Base-by-base conservation (phyloP, 371 early-diverging fungal genomes). In the Mucor saturninus region DNA sequence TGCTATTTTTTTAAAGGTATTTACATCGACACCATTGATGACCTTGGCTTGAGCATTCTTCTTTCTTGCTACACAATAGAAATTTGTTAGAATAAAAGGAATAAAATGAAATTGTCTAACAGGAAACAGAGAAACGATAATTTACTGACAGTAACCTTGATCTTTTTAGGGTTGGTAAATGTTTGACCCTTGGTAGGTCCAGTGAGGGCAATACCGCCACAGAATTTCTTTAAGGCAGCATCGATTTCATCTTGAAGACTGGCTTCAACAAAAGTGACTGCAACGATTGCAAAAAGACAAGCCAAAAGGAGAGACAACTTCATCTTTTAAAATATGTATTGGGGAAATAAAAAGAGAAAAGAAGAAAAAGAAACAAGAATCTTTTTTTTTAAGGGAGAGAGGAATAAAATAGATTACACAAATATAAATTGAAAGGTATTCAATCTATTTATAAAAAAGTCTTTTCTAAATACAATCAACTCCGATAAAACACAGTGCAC, bases 111-210 rank as follows among this genome's bases (percentile, higher is more conserved):
- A 50, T 45, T 28, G 13, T 45, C 30, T 54, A 15, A 14, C 31
- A 37, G 43, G 46, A 14, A 32, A 35, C 28, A 46, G 40, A 29
- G 56, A 26, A 39, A 26, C 45, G 39, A 53, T 46, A 48, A 72
- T 75, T 53, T 76, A 80, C 80, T 74, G 71, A 81, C 81, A 40
- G 75, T 76, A 57, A 81, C 69, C 48, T 67, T 63, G 57, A 81
- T 66, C 56, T 74, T 69, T 32, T 67, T 77, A 26, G 78, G 68
- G 49, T 78, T 69, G 46, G 69, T 68, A 53, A 76, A 77, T 14
- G 67, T 66, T 56, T 76, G 67, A n/a, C 65, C 61, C 54, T 64
- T 68, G 30, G 56, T 70, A 26, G 81, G 81, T 10, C 59, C 74
- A 56, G 75, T 61, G 45, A 81, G 11, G 29, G 48, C 30, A 37